Evolutionary conservation across 495 filamentous ascomycete genomes (phyloP).

Genomic region (Tuber borchii): DNA sequence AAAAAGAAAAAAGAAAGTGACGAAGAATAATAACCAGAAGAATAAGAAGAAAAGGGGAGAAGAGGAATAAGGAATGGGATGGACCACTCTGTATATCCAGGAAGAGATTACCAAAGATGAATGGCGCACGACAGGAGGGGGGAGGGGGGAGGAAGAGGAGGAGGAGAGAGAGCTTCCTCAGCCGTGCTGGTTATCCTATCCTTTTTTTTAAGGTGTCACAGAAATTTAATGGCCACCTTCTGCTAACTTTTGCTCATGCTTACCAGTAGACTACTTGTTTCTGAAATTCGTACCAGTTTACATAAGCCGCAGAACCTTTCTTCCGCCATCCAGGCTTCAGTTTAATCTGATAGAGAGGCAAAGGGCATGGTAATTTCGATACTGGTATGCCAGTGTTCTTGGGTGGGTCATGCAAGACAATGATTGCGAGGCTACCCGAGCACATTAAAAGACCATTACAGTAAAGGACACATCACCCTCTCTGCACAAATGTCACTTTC

Average conservation of each 20-base stretch:
- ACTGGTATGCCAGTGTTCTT: no score
- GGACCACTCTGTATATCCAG: slow-evolving; percentile 1
- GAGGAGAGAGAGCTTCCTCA: background rate
- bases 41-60: slow-evolving; percentile 9
- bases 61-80: slow-evolving; percentile 6
- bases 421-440: background rate
- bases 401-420: background rate
- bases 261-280: background rate
- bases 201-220: background rate
- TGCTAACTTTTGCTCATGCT: background rate
- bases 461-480: slow-evolving; percentile 33
- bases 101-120: slow-evolving; percentile 1
- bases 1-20: slow-evolving; percentile 4
- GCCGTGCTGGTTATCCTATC: background rate
- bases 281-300: background rate
- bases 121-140: slow-evolving; percentile 2
- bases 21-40: background rate
- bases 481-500: background rate
- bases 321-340: background rate
- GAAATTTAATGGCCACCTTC: background rate
- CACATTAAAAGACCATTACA: background rate
- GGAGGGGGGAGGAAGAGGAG: slow-evolving; percentile 1
- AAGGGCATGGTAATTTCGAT: background rate
- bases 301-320: background rate
- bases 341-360: background rate